Evolutionary conservation across 2,329 filamentous ascomycete genomes (phyloP).

Genomic region (Sarocladium strictum): DNA sequence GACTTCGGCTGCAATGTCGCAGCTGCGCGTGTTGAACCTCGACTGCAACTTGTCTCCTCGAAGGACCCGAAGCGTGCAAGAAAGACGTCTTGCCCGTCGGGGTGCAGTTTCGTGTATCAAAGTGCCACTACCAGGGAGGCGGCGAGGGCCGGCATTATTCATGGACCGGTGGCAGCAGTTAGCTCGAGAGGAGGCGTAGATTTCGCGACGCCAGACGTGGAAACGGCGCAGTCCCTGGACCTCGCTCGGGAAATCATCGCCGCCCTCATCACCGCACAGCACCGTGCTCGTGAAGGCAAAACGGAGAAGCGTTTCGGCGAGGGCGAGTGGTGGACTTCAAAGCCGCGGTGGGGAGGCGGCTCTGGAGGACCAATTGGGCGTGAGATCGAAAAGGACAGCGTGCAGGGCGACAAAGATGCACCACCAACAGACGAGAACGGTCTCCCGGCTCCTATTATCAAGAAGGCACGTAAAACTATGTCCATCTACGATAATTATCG

Average conservation of each 20-base stretch:
- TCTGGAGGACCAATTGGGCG: conserved; percentile 56
- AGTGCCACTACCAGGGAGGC: conserved; percentile 53
- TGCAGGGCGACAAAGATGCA: conserved; percentile 41
- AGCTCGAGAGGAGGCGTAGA: conserved; percentile 49
- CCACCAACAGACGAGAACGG: conserved; percentile 21
- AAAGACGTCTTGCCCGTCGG: conserved; percentile 52
- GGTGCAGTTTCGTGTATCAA: conserved; percentile 55
- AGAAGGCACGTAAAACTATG: conserved; percentile 49
- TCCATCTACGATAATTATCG: conserved; percentile 59
- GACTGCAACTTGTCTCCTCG: conserved; percentile 45
- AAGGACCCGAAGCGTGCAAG: conserved; percentile 19
- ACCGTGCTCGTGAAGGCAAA: conserved; percentile 52
- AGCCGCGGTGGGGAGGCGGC: conserved; percentile 58
- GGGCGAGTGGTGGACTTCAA: conserved; percentile 55
- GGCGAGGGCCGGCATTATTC: conserved; percentile 52
- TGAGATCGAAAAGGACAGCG: conserved; percentile 46
- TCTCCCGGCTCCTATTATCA: conserved; percentile 22
- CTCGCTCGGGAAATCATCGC: conserved; percentile 56
- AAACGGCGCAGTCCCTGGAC: conserved; percentile 55
- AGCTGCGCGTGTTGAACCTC: conserved; percentile 50
- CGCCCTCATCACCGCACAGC: conserved; percentile 57
- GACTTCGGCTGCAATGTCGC: conserved; percentile 60
- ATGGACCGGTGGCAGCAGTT: conserved; percentile 57
- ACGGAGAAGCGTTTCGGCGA: conserved; percentile 51
- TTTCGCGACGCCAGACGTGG: conserved; percentile 38